phyloP scores from a whole-genome alignment of 495 filamentous ascomycete species.

The Aspergillus hancockii region DNA sequence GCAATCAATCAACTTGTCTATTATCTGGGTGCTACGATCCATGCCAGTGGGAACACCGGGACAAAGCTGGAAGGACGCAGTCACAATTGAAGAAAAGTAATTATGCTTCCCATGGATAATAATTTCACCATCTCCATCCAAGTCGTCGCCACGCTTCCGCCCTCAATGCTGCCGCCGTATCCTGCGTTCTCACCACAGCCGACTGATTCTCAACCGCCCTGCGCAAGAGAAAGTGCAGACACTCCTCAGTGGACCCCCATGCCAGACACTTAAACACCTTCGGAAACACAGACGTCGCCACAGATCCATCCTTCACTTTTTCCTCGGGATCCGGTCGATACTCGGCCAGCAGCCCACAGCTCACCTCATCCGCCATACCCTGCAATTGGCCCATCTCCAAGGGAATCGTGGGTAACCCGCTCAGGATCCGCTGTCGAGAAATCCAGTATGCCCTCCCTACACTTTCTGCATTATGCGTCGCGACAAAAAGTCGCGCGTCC shows the following conservation, averaged over 20 bases:
- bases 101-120: conserved; percentile 17
- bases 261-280: conserved; percentile 78
- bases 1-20: too few species aligned
- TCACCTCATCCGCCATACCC: conserved; percentile 92
- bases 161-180: conserved; percentile 66
- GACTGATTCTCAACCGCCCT: conserved; percentile 84
- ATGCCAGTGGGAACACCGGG: too few species aligned
- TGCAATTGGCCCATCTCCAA: conserved; percentile 81
- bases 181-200: conserved; percentile 67
- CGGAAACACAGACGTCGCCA: conserved; percentile 31
- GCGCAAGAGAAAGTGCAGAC: conserved; percentile 79
- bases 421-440: conserved; percentile 19
- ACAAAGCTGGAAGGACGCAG: background rate
- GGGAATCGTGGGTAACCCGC: conserved; percentile 51
- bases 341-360: conserved; percentile 65
- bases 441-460: conserved; percentile 45
- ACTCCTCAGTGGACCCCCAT: conserved; percentile 85
- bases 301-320: background rate
- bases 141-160: conserved; percentile 56
- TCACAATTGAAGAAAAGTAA: background rate
- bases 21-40: too few species aligned
- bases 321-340: conserved; percentile 5
- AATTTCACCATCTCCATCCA: conserved; percentile 31
- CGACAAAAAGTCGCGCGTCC: conserved; percentile 23
- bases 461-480: conserved; percentile 38